Evolutionary conservation across 2,329 filamentous ascomycete genomes (phyloP), one percentile per base, ranked within the genome.

Genomic region (Fulvia fulva): DNA sequence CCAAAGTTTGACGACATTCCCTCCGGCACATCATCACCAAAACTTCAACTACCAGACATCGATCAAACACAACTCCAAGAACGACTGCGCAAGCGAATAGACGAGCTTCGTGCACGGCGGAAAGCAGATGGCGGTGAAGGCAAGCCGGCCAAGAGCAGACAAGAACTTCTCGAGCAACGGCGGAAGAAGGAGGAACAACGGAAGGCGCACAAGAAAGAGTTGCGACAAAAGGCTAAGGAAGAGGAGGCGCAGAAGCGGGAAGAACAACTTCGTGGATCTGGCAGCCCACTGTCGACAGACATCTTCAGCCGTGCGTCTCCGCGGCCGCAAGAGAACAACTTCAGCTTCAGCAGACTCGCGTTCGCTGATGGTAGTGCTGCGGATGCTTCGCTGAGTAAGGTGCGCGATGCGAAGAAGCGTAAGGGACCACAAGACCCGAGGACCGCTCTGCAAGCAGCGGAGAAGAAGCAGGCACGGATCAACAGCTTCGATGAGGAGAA

Each of bases 151-250:
- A 86, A 89, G 63, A 96, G 90, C 60, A 85, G 94, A 61, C 89
- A 96, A 75, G 92, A 97, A 71, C 83, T 99, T 12, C 91, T 99
- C 67, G 94, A 97, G 75, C 84, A 90, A 46, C 85, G 94, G 44
- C 85, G 94, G 63, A 86, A 87, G 71, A 97, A 96, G 77, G 89
- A 96, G 72, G 88, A 90, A 59, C 86, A 91, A 73, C 86, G 91
- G 62, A 93, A 92, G 73, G 87, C 86, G 22, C 88, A 93, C 69
- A 97, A 96, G 79, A 94, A 96, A 75, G 89, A 93, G 69, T 78
- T 91, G 58, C 85, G 92, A 46, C 80, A 83, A 64, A 83, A 89
- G 67, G 88, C 89, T 21, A 93, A 89, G 71, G 83, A 89, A 53
- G 91, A 95, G 68, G 91, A 94, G 73, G 87, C 91, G 57, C 77